A percentile compares a stretch with the other conserved stretches of the same genome.
Evolutionary conservation across 2,329 filamentous ascomycete genomes (phyloP).

Genomic region (Elsinoe arachidis): DNA sequence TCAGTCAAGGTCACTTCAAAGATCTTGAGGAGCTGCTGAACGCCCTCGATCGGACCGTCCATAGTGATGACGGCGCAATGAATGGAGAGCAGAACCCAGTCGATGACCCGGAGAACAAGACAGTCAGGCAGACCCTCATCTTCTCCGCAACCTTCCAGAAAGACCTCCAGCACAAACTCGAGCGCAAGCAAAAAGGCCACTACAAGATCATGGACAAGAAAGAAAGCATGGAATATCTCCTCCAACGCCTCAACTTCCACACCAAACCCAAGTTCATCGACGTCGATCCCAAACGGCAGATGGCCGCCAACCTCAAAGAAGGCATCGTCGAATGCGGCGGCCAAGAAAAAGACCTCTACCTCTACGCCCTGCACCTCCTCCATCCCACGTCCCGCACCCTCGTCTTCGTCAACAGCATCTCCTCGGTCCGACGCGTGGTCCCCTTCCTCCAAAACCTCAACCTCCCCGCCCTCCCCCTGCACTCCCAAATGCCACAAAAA

Average conservation of each 20-base stretch:
- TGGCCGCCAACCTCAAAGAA: conserved; percentile 79
- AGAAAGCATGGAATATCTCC: conserved; percentile 84
- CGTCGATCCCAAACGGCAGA: conserved; percentile 78
- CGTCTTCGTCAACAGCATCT: conserved; percentile 94
- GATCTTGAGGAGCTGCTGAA: conserved; percentile 83
- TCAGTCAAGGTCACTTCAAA: conserved; percentile 91
- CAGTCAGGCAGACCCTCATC: conserved; percentile 69
- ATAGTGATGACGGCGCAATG: conserved; percentile 29
- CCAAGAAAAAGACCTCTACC: conserved; percentile 93
- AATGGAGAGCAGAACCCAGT: conserved; percentile 42
- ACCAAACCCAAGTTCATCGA: conserved; percentile 85
- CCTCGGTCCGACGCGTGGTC: conserved; percentile 74
- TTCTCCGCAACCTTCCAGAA: conserved; percentile 97
- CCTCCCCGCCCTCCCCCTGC: conserved; percentile 66
- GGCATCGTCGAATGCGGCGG: conserved; percentile 85
- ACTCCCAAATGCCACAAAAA: conserved; percentile 94
- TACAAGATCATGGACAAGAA: conserved; percentile 59
- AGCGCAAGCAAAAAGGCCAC: conserved; percentile 59
- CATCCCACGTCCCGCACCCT: conserved; percentile 73
- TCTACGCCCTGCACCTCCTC: conserved; percentile 78
- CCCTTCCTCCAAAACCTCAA: conserved; percentile 77
- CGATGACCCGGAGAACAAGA: conserved; percentile 23
- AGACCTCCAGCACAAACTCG: conserved; percentile 80
- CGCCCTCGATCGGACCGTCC: conserved; percentile 55
- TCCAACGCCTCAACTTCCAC: conserved; percentile 81